Evolutionary conservation across 1,139 yeast species (phyloP).

Genomic region (Saccharomyces uvarum): DNA sequence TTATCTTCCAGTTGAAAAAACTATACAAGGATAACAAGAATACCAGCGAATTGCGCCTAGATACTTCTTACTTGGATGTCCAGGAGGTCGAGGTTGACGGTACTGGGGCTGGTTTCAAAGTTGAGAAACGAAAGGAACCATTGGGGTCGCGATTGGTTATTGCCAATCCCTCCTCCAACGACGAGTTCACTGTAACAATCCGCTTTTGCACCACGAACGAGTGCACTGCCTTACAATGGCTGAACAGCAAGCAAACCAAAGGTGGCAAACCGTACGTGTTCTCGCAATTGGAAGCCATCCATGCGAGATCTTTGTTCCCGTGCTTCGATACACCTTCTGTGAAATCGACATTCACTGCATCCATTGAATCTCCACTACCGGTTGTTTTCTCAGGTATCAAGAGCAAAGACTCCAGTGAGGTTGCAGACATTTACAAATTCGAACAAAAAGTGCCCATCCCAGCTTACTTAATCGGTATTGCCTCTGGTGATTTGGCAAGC

Average conservation of each 20-base stretch:
- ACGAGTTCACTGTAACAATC: conserved; percentile 36
- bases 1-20: conserved; percentile 40
- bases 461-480: conserved; percentile 74
- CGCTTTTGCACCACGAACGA: conserved; percentile 58
- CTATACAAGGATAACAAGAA: conserved; percentile 10
- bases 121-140: conserved; percentile 49
- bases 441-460: conserved; percentile 81
- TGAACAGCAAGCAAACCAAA: conserved; percentile 69
- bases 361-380: conserved; percentile 56
- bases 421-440: conserved; percentile 38
- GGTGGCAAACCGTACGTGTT: conserved; percentile 77
- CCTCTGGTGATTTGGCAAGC: conserved; percentile 68
- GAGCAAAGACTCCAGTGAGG: conserved; percentile 15
- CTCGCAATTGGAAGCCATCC: conserved; percentile 88
- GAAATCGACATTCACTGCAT: conserved; percentile 57
- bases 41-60: conserved; percentile 44
- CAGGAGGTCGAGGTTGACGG: conserved; percentile 40
- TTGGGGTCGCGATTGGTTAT: conserved; percentile 60
- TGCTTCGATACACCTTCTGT: conserved; percentile 87
- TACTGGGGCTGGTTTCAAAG: conserved; percentile 30
- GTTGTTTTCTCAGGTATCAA: conserved; percentile 62
- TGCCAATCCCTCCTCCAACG: conserved; percentile 15
- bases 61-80: conserved; percentile 58
- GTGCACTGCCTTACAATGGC: conserved; percentile 84
- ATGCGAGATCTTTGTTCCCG: conserved; percentile 82